A percentile compares a stretch with the other conserved stretches of the same genome.
phyloP scores from a whole-genome alignment of 2,329 filamentous ascomycete species.

The Beauveria pseudobassiana region DNA sequence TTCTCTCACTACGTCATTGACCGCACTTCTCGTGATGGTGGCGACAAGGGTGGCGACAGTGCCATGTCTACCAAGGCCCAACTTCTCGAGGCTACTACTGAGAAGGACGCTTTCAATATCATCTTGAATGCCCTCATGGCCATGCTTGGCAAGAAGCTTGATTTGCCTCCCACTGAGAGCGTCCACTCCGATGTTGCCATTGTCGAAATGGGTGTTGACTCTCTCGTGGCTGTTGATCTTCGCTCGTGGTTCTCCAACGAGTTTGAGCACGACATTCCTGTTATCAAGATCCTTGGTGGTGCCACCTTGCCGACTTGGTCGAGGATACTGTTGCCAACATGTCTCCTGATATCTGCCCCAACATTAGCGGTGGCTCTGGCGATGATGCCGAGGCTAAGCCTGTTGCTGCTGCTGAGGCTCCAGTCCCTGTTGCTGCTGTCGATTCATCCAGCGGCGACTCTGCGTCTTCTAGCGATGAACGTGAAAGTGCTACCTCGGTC shows the following conservation, averaged over 20 bases:
- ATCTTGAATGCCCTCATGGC: slow-evolving; percentile 12
- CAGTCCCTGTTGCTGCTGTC: slow-evolving; percentile 11
- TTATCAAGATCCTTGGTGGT: slow-evolving; percentile 37
- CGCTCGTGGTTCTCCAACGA: slow-evolving; percentile 41
- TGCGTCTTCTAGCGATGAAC: slow-evolving; percentile 7
- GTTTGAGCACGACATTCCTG: slow-evolving; percentile 34
- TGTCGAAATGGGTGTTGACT: slow-evolving; percentile 20
- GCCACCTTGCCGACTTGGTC: slow-evolving; percentile 16
- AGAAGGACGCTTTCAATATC: slow-evolving; percentile 10
- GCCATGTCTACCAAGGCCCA: slow-evolving; percentile 3
- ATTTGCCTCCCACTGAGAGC: slow-evolving; percentile 11
- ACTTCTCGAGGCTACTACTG: slow-evolving; percentile 11
- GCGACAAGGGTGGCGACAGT: slow-evolving; percentile 2
- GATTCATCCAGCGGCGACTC: slow-evolving; percentile 18
- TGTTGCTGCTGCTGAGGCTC: slow-evolving; percentile 20
- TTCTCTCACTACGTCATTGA: slow-evolving; percentile 13
- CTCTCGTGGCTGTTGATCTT: slow-evolving; percentile 26
- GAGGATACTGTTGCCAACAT: slow-evolving; percentile 12
- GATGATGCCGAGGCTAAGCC: slow-evolving; percentile 20
- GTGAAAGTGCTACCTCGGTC: slow-evolving; percentile 7
- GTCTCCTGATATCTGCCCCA: slow-evolving; percentile 11
- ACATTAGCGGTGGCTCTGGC: slow-evolving; percentile 3
- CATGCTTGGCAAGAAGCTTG: slow-evolving; percentile 13
- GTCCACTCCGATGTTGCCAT: slow-evolving; percentile 12
- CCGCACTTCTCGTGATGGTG: slow-evolving; percentile 6